Evolutionary conservation across 352 stramenopile species (phyloP), one percentile per base, ranked within the genome.

Genomic region (Globisporangium solare): DNA sequence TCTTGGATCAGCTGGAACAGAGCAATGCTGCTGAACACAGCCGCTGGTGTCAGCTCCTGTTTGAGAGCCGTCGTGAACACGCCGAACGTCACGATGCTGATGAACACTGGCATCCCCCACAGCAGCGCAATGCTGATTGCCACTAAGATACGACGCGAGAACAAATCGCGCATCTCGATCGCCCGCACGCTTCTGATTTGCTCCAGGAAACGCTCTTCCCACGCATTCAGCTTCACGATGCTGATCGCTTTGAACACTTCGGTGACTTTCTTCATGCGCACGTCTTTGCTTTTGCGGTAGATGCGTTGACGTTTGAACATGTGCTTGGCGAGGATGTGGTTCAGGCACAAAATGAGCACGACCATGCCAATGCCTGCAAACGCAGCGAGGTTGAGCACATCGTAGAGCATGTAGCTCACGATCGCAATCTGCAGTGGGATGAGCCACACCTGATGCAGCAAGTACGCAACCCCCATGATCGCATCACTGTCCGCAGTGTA

Each of bases 151-250:
- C 69, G 61, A 8, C 60, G 40, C 42, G 55, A 51, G 20, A 70
- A 70, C 8, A 83, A 51, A n/a, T 73, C 39, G 14, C 61, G 56
- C 45, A 84, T 58, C 49, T 86, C 76, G 6, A 52, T 55, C 2
- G 56, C 55, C 4, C 76, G 64, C 10, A 60, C 64, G 13, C 62
- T 40, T 21, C 56, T 51, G 47, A 83, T 78, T 13, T 93, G 75
- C n/a, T 70, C 74, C 42, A 79, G 60, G 66, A 98, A 91, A 8
- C 79, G 83, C 20, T 74, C 51, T 57, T 98, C 93, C 88, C 87
- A 97, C 0, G 83, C 82, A 65, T 97, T 97, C 2, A 98, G 66
- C 62, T 99, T 99, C 60, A 99, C 89, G 43, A 98, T 79, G 66
- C 98, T 88, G 57, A 98, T 98, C 7, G 84, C 80, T 21, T 75